Conservation (phyloP, 2,329 filamentous ascomycete genomes). For the Furcasterigmium sp. region DNA sequence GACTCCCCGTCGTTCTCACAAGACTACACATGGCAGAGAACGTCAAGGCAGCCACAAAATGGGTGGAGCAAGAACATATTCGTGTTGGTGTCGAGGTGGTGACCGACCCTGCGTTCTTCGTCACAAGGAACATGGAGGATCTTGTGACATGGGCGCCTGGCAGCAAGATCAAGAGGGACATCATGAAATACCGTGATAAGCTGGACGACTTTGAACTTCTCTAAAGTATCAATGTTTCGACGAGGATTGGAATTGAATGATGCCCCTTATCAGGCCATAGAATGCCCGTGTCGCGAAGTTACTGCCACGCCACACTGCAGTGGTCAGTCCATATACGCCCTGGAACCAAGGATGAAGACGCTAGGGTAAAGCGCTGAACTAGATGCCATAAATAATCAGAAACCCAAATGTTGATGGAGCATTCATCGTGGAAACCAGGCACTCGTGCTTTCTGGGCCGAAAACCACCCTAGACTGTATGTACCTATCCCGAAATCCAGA, state of each 20-base stretch:
- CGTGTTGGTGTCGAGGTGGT: slow-evolving; percentile 86
- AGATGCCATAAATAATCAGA: no score
- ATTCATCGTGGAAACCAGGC: no score
- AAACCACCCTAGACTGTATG: no score
- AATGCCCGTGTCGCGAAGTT: no score
- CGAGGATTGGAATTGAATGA: neutral
- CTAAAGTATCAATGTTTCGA: slow-evolving; percentile 26
- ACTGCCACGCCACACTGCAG: no score
- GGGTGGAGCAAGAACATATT: slow-evolving; percentile 93
- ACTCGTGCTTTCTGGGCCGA: no score
- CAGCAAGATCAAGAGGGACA: slow-evolving; percentile 95
- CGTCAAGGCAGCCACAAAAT: slow-evolving; percentile 75
- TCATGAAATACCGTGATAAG: slow-evolving; percentile 91
- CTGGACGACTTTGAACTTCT: slow-evolving; percentile 93
- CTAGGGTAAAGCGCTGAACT: no score
- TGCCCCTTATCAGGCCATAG: no score
- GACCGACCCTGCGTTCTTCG: slow-evolving; percentile 79
- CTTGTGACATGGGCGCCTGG: slow-evolving; percentile 95
- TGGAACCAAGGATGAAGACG: no score
- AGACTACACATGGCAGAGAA: slow-evolving; percentile 87
- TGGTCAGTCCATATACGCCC: no score
- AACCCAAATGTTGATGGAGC: no score
- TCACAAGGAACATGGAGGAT: slow-evolving; percentile 87
- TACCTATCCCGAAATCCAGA: no score
- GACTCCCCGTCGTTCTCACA: slow-evolving; percentile 88